These are phyloP conservation scores for Hymenoscyphus salicellus DNA, from an alignment of 2,329 filamentous ascomycete genomes.

Conservation along the genomic window DNA sequence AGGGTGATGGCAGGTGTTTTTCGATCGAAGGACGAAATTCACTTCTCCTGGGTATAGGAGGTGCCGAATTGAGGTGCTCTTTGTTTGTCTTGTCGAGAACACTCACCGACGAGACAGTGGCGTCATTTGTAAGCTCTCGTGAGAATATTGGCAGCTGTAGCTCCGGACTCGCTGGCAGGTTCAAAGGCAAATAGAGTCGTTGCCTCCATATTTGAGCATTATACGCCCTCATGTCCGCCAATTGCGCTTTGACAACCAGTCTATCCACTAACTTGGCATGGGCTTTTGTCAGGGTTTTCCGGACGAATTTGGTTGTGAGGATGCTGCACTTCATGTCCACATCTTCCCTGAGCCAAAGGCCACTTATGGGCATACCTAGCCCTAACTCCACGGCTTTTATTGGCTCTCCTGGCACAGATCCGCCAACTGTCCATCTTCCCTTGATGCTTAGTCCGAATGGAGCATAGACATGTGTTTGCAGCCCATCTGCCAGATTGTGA, in stretches of 20 bases:
- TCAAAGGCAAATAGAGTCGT: background rate
- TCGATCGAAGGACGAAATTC: too few species aligned
- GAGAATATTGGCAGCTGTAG: too few species aligned
- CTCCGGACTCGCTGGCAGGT: background rate
- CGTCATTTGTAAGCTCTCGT: too few species aligned
- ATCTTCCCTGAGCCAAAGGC: conserved; percentile 81
- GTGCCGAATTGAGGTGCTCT: too few species aligned
- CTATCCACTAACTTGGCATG: conserved; percentile 67
- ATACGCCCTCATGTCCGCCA: conserved; percentile 16
- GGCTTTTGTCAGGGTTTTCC: conserved; percentile 74
- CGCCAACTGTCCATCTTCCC: conserved; percentile 73
- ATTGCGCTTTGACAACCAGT: conserved; percentile 51
- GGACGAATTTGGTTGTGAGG: conserved; percentile 71
- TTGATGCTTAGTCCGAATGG: conserved; percentile 77
- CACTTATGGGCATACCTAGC: conserved; percentile 60
- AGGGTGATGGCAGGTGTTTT: too few species aligned
- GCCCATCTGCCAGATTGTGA: conserved; percentile 65
- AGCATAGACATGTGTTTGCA: conserved; percentile 81
- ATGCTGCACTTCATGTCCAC: conserved; percentile 79
- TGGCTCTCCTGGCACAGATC: conserved; percentile 69
- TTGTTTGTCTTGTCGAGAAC: too few species aligned
- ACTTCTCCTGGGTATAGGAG: too few species aligned
- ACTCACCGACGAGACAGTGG: too few species aligned
- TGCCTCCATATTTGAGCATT: background rate
- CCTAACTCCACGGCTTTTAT: conserved; percentile 63